Conservation (phyloP, 2,329 filamentous ascomycete species). For the Colletotrichum liriopes region DNA sequence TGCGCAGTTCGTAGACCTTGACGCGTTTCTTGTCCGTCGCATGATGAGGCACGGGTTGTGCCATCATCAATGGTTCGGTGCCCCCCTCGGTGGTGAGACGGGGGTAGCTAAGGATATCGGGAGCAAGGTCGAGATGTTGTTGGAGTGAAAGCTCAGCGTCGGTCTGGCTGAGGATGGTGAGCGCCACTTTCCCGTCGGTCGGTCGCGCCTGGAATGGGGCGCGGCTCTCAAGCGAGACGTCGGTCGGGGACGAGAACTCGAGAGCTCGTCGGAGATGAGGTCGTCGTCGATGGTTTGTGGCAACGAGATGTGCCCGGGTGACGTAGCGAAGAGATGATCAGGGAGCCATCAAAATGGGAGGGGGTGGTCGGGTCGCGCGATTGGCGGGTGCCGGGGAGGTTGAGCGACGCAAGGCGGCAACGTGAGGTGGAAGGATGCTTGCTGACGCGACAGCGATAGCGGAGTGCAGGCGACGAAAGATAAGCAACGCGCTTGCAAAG, state of each 20-base stretch:
- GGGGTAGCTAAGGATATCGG: constrained; percentile 67
- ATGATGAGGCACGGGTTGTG: constrained; percentile 80
- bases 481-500: constrained; percentile 23
- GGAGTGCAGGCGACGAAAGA: constrained; percentile 22
- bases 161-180: constrained; percentile 68
- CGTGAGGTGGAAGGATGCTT: constrained; percentile 22
- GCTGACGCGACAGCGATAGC: constrained; percentile 39
- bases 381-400: constrained; percentile 41
- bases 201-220: constrained; percentile 44
- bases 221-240: constrained; percentile 38
- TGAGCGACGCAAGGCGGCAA: constrained; percentile 41
- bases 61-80: constrained; percentile 78
- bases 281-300: constrained; percentile 35
- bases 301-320: constrained; percentile 41
- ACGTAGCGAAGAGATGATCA: constrained; percentile 42
- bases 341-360: constrained; percentile 44
- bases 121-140: constrained; percentile 72
- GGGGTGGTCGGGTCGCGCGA: constrained; percentile 43
- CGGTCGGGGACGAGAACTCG: constrained; percentile 38
- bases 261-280: constrained; percentile 27
- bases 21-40: constrained; percentile 82
- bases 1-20: constrained; percentile 98
- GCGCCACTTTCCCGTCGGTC: constrained; percentile 63
- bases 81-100: constrained; percentile 65
- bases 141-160: constrained; percentile 72